phyloP scores from a whole-genome alignment of 164 flowering plant species.

The grape (Vitis vinifera) region ASM3070453v1 NC_081817.1:330501-331000 shows the following conservation, averaged over 20 bases:
- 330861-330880: constrained; percentile 50
- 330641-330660: no score
- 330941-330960: constrained; percentile 37
- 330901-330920: constrained; percentile 68
- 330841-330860: no score
- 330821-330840: no score
- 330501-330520: constrained; percentile 62
- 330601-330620: constrained; percentile 86
- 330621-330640: constrained; percentile 50
- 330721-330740: no score
- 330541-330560: constrained; percentile 89
- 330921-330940: constrained; percentile 72
- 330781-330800: no score
- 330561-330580: constrained; percentile 97
- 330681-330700: no score
- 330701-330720: no score
- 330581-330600: constrained; percentile 92
- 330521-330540: constrained; percentile 95
- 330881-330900: constrained; percentile 69
- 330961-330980: constrained; percentile 24
- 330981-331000: constrained; percentile 29
- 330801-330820: no score
- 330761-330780: no score
- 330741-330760: no score
- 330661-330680: no score